Conservation (phyloP, 495 filamentous ascomycete species). For the Amniculicola lignicola region DNA sequence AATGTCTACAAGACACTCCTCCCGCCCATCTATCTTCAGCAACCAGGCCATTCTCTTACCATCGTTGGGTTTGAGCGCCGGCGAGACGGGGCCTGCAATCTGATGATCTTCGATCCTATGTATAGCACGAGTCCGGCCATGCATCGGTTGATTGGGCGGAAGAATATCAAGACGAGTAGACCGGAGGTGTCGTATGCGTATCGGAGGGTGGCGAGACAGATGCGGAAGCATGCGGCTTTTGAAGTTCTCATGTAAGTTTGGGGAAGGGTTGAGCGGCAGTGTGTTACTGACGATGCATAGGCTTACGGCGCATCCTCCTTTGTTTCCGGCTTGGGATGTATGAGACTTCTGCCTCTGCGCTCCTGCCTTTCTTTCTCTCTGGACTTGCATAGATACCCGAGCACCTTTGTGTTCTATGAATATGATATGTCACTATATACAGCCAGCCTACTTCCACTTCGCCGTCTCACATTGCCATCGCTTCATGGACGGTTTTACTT, state of each 20-base stretch:
- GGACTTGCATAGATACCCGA: conserved; percentile 3
- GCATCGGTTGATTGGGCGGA: conserved; percentile 50
- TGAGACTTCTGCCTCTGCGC: conserved; percentile 8
- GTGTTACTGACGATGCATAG: conserved; percentile 14
- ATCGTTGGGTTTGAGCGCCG: conserved; percentile 80
- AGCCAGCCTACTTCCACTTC: background rate
- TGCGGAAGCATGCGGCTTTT: conserved; percentile 30
- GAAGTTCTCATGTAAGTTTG: conserved; percentile 34
- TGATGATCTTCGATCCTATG: conserved; percentile 89
- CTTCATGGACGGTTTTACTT: conserved; percentile 5
- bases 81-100: conserved; percentile 60
- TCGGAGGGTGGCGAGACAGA: conserved; percentile 22
- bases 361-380: background rate
- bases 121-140: conserved; percentile 68
- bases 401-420: conserved; percentile 7
- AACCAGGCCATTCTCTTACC: conserved; percentile 86
- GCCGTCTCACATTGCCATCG: background rate
- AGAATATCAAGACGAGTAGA: conserved; percentile 24
- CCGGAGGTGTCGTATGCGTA: conserved; percentile 31
- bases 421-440: conserved; percentile 1
- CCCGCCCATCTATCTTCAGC: conserved; percentile 89
- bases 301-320: conserved; percentile 30
- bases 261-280: background rate
- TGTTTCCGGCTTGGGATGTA: conserved; percentile 37
- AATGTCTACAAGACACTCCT: conserved; percentile 66